These are phyloP conservation scores for Scheffersomyces ergatensis DNA, from an alignment of 805 yeast species.

Conservation along the genomic window DNA sequence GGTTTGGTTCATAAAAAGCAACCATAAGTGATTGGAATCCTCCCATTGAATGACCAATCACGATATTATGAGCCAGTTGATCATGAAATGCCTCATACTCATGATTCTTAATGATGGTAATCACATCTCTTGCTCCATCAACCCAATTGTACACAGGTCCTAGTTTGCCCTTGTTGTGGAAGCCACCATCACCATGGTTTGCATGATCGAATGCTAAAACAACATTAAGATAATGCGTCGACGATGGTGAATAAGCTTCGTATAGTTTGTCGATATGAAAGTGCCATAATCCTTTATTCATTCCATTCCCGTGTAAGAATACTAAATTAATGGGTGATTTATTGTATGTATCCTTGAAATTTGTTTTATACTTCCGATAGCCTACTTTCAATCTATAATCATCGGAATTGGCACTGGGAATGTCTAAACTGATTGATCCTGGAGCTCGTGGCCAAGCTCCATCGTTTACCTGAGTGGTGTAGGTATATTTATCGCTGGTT, in stretches of 20 bases:
- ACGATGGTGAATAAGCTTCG: background rate
- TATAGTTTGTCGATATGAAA: constrained; percentile 47
- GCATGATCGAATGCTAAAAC: constrained; percentile 46
- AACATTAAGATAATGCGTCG: constrained; percentile 7
- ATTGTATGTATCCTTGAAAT: constrained; percentile 11
- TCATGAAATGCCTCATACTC: constrained; percentile 35
- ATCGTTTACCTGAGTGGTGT: constrained; percentile 11
- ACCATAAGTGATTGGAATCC: constrained; percentile 54
- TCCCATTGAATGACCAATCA: constrained; percentile 76
- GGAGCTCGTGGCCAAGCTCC: constrained; percentile 37
- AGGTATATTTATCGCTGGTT: constrained; percentile 7
- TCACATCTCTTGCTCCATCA: constrained; percentile 63
- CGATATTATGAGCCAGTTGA: constrained; percentile 36
- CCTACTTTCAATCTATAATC: constrained; percentile 46
- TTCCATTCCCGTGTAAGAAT: constrained; percentile 63
- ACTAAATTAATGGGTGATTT: constrained; percentile 41
- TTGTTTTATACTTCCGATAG: constrained; percentile 40
- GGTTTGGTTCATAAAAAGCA: constrained; percentile 46
- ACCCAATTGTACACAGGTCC: constrained; percentile 61
- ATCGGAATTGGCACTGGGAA: constrained; percentile 29
- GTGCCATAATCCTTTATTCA: constrained; percentile 65
- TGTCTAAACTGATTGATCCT: constrained; percentile 21
- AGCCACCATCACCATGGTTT: constrained; percentile 68
- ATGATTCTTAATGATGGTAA: constrained; percentile 33
- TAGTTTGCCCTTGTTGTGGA: constrained; percentile 50